Conservation (phyloP, 139 green algal genomes). For the Axilococcus clingmanii region DNA sequence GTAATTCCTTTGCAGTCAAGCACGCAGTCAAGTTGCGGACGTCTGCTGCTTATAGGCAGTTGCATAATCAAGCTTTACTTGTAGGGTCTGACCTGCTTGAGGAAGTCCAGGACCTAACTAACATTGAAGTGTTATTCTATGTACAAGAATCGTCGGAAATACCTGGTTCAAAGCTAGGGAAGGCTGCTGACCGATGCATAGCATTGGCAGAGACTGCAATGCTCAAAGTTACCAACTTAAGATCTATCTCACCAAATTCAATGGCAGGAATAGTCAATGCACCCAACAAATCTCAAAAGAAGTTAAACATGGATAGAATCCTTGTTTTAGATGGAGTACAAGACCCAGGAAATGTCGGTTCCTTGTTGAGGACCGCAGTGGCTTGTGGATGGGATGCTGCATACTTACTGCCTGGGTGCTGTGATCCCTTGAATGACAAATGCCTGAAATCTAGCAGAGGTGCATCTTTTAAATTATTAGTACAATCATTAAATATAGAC, state of each 20-base stretch:
- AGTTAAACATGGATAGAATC: slow-evolving; percentile 35
- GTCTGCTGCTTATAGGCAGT: slow-evolving; percentile 28
- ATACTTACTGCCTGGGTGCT: slow-evolving; percentile 68
- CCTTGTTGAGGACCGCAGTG: slow-evolving; percentile 56
- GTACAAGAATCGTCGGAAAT: neutral
- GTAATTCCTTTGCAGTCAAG: slow-evolving; percentile 40
- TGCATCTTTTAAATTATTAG: slow-evolving; percentile 33
- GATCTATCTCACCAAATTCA: slow-evolving; percentile 15
- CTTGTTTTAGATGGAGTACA: slow-evolving; percentile 63
- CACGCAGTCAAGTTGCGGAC: slow-evolving; percentile 54
- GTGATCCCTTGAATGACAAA: slow-evolving; percentile 71
- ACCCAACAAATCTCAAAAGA: slow-evolving; percentile 16
- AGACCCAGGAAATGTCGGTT: slow-evolving; percentile 48
- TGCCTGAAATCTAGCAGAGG: slow-evolving; percentile 27
- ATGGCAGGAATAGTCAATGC: slow-evolving; percentile 34
- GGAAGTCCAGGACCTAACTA: slow-evolving; percentile 31
- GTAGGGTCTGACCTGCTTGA: slow-evolving; percentile 26
- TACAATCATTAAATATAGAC: slow-evolving; percentile 14
- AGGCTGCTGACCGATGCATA: slow-evolving; percentile 4
- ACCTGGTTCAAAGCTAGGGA: too few relatives aligned
- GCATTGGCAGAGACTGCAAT: slow-evolving; percentile 40
- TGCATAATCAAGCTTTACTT: slow-evolving; percentile 31
- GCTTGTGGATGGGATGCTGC: slow-evolving; percentile 68
- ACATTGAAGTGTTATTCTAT: slow-evolving; percentile 8
- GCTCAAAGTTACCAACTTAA: slow-evolving; percentile 48